phyloP scores from a whole-genome alignment of 495 filamentous ascomycete genomes.

The Lindgomyces ingoldianus region DNA sequence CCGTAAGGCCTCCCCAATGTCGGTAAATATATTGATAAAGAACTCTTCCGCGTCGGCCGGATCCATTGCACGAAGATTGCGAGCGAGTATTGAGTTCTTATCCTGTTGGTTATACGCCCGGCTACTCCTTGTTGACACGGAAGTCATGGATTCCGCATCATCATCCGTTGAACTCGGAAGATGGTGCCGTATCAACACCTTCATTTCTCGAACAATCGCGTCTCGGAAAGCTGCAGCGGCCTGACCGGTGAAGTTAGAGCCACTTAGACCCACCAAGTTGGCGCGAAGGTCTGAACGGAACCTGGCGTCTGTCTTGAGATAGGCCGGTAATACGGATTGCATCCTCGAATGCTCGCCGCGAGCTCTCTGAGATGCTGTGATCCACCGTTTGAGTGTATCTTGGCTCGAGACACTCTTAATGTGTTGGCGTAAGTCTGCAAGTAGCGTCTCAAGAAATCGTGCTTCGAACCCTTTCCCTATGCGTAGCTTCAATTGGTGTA shows the following conservation, averaged over 20 bases:
- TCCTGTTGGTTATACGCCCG: constrained; percentile 76
- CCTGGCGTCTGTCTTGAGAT: constrained; percentile 66
- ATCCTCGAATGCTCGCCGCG: constrained; percentile 67
- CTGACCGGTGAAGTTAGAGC: constrained; percentile 72
- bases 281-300: constrained; percentile 67
- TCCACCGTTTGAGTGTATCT: constrained; percentile 79
- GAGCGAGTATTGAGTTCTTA: constrained; percentile 84
- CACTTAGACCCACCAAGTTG: constrained; percentile 74
- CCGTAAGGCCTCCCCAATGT: constrained; percentile 82
- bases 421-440: constrained; percentile 80
- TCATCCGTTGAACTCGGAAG: constrained; percentile 91
- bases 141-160: constrained; percentile 88
- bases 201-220: constrained; percentile 82
- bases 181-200: constrained; percentile 77
- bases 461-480: constrained; percentile 86
- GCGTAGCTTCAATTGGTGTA: constrained; percentile 70
- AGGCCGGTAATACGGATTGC: constrained; percentile 68
- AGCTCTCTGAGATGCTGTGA: constrained; percentile 60
- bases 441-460: constrained; percentile 73
- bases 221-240: constrained; percentile 86
- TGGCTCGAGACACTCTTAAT: constrained; percentile 70
- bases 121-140: constrained; percentile 76
- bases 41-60: constrained; percentile 84
- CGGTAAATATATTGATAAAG: constrained; percentile 77
- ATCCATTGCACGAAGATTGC: constrained; percentile 84